Evolutionary conservation across 2,329 filamentous ascomycete species (phyloP).

Genomic region (Penicillium hordei): DNA sequence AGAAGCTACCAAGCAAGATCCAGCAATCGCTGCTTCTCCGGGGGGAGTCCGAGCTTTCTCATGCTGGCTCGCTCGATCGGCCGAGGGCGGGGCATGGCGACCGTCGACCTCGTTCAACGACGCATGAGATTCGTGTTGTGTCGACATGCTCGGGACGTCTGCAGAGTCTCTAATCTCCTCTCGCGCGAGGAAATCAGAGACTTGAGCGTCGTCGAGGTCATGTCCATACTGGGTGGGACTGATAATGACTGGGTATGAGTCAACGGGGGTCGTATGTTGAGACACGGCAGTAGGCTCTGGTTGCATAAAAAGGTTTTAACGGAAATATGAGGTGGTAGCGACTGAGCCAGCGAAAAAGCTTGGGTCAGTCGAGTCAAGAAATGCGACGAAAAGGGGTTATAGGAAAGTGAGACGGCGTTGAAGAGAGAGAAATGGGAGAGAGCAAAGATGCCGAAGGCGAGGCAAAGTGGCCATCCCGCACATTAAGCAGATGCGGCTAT

Average conservation of each 20-base stretch:
- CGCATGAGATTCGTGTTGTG: conserved; percentile 21
- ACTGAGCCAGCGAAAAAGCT: conserved; percentile 55
- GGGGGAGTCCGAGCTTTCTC: conserved; percentile 45
- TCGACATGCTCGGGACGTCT: conserved; percentile 24
- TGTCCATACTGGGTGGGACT: conserved; percentile 61
- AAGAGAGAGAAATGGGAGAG: conserved; percentile 11
- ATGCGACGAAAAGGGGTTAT: conserved; percentile 6
- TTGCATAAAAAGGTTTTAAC: conserved; percentile 62
- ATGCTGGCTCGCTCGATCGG: conserved; percentile 56
- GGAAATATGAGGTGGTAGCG: conserved; percentile 37
- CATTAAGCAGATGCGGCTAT: conserved; percentile 4
- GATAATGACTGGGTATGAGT: conserved; percentile 38
- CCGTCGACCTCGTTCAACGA: conserved; percentile 27
- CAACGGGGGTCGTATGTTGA: conserved; percentile 46
- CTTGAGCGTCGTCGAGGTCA: conserved; percentile 45
- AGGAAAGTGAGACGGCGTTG: conserved; percentile 13
- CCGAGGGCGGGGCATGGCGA: conserved; percentile 36
- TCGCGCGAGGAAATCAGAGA: conserved; percentile 45
- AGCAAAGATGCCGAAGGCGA: conserved; percentile 11
- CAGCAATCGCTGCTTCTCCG: conserved; percentile 43
- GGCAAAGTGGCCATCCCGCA: conserved; percentile 21
- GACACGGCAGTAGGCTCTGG: conserved; percentile 55
- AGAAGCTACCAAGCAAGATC: conserved; percentile 53
- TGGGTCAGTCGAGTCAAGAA: conserved; percentile 50
- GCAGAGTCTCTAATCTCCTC: conserved; percentile 40